Evolutionary conservation across 2,329 filamentous ascomycete genomes (phyloP).

Genomic region (Cordyceps cateniannulata): DNA sequence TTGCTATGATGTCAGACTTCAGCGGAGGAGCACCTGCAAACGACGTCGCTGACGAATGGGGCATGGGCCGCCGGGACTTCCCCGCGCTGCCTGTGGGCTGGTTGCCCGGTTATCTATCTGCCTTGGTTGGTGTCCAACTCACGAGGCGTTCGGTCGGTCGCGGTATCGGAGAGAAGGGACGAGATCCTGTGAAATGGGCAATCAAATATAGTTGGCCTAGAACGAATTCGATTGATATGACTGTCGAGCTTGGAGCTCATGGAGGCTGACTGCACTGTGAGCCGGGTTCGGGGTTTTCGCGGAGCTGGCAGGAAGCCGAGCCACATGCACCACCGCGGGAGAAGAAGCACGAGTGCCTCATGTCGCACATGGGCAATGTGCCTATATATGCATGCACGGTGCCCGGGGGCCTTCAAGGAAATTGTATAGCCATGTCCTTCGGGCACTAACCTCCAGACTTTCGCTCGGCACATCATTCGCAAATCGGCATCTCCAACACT

Average conservation of each 20-base stretch:
- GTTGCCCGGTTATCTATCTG: neutral
- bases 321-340: neutral
- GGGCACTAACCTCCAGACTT: neutral
- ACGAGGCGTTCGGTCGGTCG: neutral
- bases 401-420: neutral
- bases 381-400: conserved; percentile 4
- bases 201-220: neutral
- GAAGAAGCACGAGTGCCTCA: neutral
- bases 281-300: conserved; percentile 3
- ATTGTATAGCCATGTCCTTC: neutral
- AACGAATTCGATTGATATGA: neutral
- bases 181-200: neutral
- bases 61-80: conserved; percentile 8
- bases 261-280: neutral
- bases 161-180: neutral
- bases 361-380: neutral
- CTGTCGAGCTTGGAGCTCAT: neutral
- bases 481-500: conserved; percentile 2
- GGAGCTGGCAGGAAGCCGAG: neutral
- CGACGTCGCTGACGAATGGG: conserved; percentile 8
- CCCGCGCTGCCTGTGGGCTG: neutral
- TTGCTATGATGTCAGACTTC: neutral
- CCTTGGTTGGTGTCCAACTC: neutral
- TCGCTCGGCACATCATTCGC: neutral
- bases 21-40: neutral